These are phyloP conservation scores for Letharia columbiana DNA, from an alignment of 495 filamentous ascomycete genomes.

Conservation along the genomic window DNA sequence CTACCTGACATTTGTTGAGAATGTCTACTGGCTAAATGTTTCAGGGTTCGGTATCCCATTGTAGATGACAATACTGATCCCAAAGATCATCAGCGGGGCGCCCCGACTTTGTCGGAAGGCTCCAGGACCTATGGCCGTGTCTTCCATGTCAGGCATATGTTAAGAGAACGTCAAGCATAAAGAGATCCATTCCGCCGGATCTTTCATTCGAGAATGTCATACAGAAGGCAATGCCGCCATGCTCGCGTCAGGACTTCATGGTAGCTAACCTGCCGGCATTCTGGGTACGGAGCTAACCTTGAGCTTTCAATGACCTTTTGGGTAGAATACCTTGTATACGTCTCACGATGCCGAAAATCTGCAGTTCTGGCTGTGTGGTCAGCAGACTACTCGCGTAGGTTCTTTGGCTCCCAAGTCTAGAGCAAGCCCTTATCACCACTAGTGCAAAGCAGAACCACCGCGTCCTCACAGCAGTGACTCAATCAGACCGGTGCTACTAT, in stretches of 20 bases:
- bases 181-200: conserved; percentile 32
- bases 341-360: conserved; percentile 41
- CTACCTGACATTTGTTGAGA: background rate
- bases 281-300: background rate
- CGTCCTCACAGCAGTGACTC: conserved; percentile 14
- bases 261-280: background rate
- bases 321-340: conserved; percentile 40
- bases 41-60: background rate
- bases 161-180: conserved; percentile 26
- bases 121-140: conserved; percentile 25
- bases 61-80: background rate
- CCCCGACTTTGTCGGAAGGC: conserved; percentile 26
- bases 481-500: conserved; percentile 12
- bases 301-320: conserved; percentile 4
- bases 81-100: conserved; percentile 9
- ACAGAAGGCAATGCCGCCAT: conserved; percentile 38
- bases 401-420: conserved; percentile 21
- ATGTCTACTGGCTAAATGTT: background rate
- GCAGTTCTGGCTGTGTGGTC: conserved; percentile 48
- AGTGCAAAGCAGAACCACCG: conserved; percentile 18
- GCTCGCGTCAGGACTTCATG: conserved; percentile 40
- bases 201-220: conserved; percentile 39
- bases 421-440: conserved; percentile 28
- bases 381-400: conserved; percentile 38
- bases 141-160: conserved; percentile 29